Evolutionary conservation across 257 asterid species (phyloP), one percentile per base, ranked within the genome.

Genomic region (Thymus quinquecostatus): DNA sequence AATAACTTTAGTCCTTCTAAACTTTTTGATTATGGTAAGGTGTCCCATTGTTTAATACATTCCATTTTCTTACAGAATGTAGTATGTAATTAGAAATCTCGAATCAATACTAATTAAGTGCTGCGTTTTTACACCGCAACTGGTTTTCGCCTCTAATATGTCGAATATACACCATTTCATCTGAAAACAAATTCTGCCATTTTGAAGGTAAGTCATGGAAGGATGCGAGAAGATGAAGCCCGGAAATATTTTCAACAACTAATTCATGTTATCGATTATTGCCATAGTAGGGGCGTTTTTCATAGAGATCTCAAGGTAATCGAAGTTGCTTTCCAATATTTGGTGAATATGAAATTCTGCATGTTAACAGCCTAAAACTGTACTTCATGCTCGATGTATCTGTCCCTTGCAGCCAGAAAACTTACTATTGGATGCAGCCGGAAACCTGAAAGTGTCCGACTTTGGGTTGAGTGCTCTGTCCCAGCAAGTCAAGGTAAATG

Each of bases 211-310:
- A 90, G 88, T 81, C 80, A 84, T 41, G 97, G 97, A 66, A 79
- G 98, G 64, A 90, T 92, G 98, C 80, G 67, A 70, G 98, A 92
- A 82, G 86, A 83, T 1, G 97, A 92, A 75, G 97, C 95, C 10
- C 87, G 97, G 79, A 92, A 83, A 73, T 92, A 90, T 80, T 92
- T 92, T 78, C 98, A 92, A 72, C 98, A 92, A 69, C 96, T 92
- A 68, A 88, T 92, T 57, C 86, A 92, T 81, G 97, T 88, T 6
- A 89, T 92, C 69, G 98, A 92, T 85, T 92, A 87, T 78, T 92
- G 97, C 84, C 98, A 92, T 77, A 92, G 98, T 80, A 80, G 98
- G 79, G 98, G 98, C 72, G 98, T 90, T 56, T 92, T 88, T 80
- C 98, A 92, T 79, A 83, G 98, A 72, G 98, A 92, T 82, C 77